Evolutionary conservation across 768 basidiomycete genomes (phyloP), one percentile per base, ranked within the genome.

Genomic region (Lentinula boryana): DNA sequence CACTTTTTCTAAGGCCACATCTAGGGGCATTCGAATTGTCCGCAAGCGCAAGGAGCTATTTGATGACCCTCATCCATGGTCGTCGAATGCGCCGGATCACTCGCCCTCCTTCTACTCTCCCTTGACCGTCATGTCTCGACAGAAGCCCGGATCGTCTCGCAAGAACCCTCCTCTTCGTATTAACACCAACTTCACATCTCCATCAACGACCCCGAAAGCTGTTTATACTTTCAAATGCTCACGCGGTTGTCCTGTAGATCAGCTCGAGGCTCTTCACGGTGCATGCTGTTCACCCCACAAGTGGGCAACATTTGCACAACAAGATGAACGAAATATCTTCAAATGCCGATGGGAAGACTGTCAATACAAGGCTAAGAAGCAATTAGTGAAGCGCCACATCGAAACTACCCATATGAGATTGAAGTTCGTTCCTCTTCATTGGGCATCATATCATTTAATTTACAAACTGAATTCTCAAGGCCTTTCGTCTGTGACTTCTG

Each of bases 351-450:
- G 55, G 40, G 23, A 16, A 27, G 3, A 21, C 69, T 83, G 81
- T 63, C 68, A 72, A 21, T 82, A 82, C 63, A 67, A 68, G 36
- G 74, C 79, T 27, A 84, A 84, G 67, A 86, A 84, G 69, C 86
- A 87, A 68, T 76, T 86, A 46, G 83, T 88, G 61, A 87, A 87
- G 69, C 78, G 87, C 31, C 87, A 89, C 68, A 77, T 89, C 51
- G 79, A 85, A 69, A 81, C 82, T 8, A 82, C 80, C 13, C 87
- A 88, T 67, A 68, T 89, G 50, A 76, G 80, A 55, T 76, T 82
- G 65, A 84, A 82, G 87, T 84, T 62, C 62, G 83, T 67, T n/a
- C 41, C 40, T 41, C 16, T 54, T 10, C n/a, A 27, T 36, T 50
- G 3, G 2, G n/a, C 12, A 1, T 13, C 10, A 59, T 44, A 35